These are phyloP conservation scores for Strobilomyces dryophilus DNA, from an alignment of 768 basidiomycete genomes.

Conservation along the genomic window DNA sequence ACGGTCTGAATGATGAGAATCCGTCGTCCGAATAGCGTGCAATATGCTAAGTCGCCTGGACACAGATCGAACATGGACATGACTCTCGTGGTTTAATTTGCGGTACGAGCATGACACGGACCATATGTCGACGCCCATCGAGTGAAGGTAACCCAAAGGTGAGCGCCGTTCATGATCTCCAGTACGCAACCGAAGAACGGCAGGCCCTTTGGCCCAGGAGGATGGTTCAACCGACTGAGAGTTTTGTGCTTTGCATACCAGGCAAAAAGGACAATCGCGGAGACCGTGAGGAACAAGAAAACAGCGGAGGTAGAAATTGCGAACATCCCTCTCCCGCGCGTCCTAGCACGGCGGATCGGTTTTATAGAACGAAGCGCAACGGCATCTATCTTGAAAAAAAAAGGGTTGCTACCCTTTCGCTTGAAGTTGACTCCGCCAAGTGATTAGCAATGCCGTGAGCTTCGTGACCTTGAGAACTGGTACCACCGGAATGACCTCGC, in stretches of 20 bases:
- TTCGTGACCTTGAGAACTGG: too few species aligned
- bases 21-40: conserved; percentile 29
- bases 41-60: conserved; percentile 31
- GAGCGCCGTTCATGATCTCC: conserved; percentile 17
- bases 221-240: conserved; percentile 3
- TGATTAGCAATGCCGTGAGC: too few species aligned
- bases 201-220: conserved; percentile 31
- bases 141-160: conserved; percentile 34
- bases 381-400: background rate
- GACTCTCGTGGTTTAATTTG: background rate
- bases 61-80: conserved; percentile 1
- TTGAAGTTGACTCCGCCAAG: too few species aligned
- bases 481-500: too few species aligned
- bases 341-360: background rate
- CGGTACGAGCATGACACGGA: conserved; percentile 4
- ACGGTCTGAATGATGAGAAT: conserved; percentile 33
- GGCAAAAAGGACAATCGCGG: conserved; percentile 7
- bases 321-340: background rate
- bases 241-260: conserved; percentile 12
- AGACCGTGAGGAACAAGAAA: conserved; percentile 3
- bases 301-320: conserved; percentile 5
- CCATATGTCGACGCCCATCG: conserved; percentile 27
- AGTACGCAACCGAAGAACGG: conserved; percentile 28
- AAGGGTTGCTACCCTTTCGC: background rate
- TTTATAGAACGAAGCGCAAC: conserved; percentile 10